Base-by-base conservation (phyloP, 2,329 filamentous ascomycete genomes). In the Mycosphaerella arachidis region DNA sequence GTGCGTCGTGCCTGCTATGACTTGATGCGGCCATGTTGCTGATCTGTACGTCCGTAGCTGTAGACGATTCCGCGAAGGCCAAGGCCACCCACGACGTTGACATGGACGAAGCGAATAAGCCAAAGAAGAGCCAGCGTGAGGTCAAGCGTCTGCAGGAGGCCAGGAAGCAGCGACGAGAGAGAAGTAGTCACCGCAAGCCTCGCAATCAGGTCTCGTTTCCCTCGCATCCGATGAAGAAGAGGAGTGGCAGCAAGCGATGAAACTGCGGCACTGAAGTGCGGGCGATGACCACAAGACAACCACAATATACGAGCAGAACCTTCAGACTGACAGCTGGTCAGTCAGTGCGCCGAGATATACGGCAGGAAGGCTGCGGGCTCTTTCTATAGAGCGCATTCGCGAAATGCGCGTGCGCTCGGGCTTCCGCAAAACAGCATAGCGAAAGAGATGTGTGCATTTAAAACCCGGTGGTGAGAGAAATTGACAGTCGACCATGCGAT, bases 201-300 rank as follows among this genome's bases (percentile, higher is more conserved):
- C 66, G 68, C 48, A 77, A 77, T 67, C 71, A 70, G 56, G 74
- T 77, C 45, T 61, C 73, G 12, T 78, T 78, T 63, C 62, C 68
- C n/a, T 66, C 63, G 50, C 63, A 66, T 53, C 60, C 62, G 43
- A 51, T 56, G 45, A 65, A 65, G 56, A 68, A 64, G 57, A 65
- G 64, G 57, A 20, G 8, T 31, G 59, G 53, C 20, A 59, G 61
- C 31, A 72, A 69, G 66, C 64, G 63, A 59, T 67, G 66, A 69
- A 57, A n/a, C 16, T 45, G 12, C 40, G 4, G 7, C 7, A n/a
- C 13, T n/a, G 13, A 18, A 43, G 2, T 4, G 7, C n/a, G 16
- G 18, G 8, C 16, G 18, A 13, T 3, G 13, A 43, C 40, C 13
- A 43, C n/a, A 43, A n/a, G 7, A 43, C 40, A 18, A 43, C 40